Conservation (phyloP, 257 asterid species). For the Gardenia jasminoides region DNA sequence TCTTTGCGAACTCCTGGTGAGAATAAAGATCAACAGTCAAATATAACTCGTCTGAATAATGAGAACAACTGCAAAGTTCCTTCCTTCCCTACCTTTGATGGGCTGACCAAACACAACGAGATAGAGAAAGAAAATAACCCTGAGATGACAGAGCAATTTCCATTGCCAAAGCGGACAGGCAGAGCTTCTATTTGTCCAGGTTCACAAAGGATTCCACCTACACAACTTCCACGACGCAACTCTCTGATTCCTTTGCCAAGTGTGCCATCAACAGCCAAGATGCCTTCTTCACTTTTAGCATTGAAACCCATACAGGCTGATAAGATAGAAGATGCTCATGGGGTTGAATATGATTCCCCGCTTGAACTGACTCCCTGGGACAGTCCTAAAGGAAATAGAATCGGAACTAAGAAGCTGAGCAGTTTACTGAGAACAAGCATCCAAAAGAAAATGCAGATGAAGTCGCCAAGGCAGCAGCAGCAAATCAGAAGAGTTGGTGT, state of each 20-base stretch:
- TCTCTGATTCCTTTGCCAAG: conserved; percentile 73
- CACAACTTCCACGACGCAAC: conserved; percentile 54
- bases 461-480: conserved; percentile 72
- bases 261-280: conserved; percentile 35
- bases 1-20: conserved; percentile 28
- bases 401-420: conserved; percentile 49
- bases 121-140: conserved; percentile 75
- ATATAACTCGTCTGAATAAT: conserved; percentile 27
- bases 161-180: conserved; percentile 51
- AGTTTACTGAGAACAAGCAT: conserved; percentile 60
- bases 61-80: conserved; percentile 49
- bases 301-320: conserved; percentile 41
- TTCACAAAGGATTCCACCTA: conserved; percentile 26
- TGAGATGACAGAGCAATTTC: conserved; percentile 43
- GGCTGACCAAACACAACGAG: conserved; percentile 26
- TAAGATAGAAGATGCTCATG: not conserved
- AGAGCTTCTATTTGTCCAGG: conserved; percentile 40
- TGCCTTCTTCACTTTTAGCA: conserved; percentile 46
- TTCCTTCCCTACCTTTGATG: conserved; percentile 36
- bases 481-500: conserved; percentile 60
- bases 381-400: conserved; percentile 60
- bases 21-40: conserved; percentile 35
- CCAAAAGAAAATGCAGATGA: conserved; percentile 60
- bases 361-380: conserved; percentile 34
- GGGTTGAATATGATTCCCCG: not conserved